Base-by-base conservation (phyloP, 805 yeast species). In the Teunomyces barrocoloradensis region DNA sequence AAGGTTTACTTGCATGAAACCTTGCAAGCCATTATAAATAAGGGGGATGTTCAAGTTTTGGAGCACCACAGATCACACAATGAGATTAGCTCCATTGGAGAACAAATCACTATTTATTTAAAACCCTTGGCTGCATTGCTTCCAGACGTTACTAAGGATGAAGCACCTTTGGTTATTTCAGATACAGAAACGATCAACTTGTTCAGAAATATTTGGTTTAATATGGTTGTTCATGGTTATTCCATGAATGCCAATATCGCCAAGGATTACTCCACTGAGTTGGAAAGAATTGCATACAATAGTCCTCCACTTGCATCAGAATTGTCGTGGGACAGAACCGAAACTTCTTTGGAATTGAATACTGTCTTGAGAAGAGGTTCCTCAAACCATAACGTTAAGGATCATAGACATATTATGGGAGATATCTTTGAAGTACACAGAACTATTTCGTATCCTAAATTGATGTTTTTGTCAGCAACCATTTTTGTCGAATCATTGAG, bases 151-250 rank as follows among this genome's bases (percentile, higher is more conserved):
- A 71, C 73, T 29, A 47, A 39, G 11, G 65, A 63, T 25, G 74
- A 75, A 25, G 54, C 60, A 4, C 81, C 86, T 0, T 76, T 57
- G 63, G 54, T 58, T 18, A 66, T 68, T 13, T 56, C 61, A 6
- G 80, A 84, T 52, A 79, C 80, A 34, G 70, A 69, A 1, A 69
- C 81, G 1, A 69, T 82, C 42, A 75, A 78, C 40, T 70, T 84
- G 49, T 89, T 92, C 72, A 79, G 95, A 59, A 87, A 94, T 64
- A 82, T 89, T 38, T 94, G 99, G 99, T 89, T 89, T 64, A 94
- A 92, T 59, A 74, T 94, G 76, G 92, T 85, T 3, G 87, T 91
- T 23, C 96, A 94, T 65, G 99, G 99, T 0, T 89, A 84, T 61
- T 78, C 82, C n/a, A 73, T 73, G 46, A 74, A 74, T 32, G 82